These are phyloP conservation scores for Chaetomiaceae sp. DNA, from an alignment of 2,329 filamentous ascomycete species.

Conservation along the genomic window DNA sequence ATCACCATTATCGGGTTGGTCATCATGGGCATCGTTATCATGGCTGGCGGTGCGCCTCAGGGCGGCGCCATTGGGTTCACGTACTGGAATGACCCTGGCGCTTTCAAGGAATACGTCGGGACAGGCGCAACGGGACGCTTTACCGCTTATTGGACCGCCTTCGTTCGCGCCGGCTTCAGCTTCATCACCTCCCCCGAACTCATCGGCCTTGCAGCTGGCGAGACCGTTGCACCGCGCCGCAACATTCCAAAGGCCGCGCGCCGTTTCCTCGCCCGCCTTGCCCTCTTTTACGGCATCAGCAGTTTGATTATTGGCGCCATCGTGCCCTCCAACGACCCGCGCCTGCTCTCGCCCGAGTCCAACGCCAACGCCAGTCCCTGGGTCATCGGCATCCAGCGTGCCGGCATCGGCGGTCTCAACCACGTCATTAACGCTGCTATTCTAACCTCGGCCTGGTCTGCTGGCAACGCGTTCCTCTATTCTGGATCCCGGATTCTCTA, in stretches of 20 bases:
- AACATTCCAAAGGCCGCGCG: slow-evolving; percentile 63
- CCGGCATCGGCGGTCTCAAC: slow-evolving; percentile 60
- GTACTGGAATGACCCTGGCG: slow-evolving; percentile 46
- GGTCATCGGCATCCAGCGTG: slow-evolving; percentile 62
- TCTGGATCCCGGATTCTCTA: slow-evolving; percentile 66
- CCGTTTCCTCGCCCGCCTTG: slow-evolving; percentile 58
- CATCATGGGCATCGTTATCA: slow-evolving; percentile 52
- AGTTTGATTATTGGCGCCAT: slow-evolving; percentile 59
- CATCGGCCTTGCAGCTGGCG: slow-evolving; percentile 56
- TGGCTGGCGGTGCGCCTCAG: slow-evolving; percentile 52
- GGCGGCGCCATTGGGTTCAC: slow-evolving; percentile 47
- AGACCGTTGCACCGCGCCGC: slow-evolving; percentile 59
- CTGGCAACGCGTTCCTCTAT: slow-evolving; percentile 59
- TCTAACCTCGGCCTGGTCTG: slow-evolving; percentile 61
- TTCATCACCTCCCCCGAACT: slow-evolving; percentile 62
- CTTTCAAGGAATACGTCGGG: slow-evolving; percentile 46
- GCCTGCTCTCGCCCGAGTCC: slow-evolving; percentile 51
- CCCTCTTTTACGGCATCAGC: slow-evolving; percentile 60
- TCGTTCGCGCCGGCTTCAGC: slow-evolving; percentile 56
- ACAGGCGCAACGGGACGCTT: slow-evolving; percentile 49
- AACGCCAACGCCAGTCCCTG: slow-evolving; percentile 59
- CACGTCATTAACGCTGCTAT: slow-evolving; percentile 66
- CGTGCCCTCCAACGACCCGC: slow-evolving; percentile 60
- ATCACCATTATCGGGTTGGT: slow-evolving; percentile 55
- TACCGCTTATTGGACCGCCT: slow-evolving; percentile 54